Conservation (phyloP, 202 grass and related monocot genomes). For the Setaria italica region DNA sequence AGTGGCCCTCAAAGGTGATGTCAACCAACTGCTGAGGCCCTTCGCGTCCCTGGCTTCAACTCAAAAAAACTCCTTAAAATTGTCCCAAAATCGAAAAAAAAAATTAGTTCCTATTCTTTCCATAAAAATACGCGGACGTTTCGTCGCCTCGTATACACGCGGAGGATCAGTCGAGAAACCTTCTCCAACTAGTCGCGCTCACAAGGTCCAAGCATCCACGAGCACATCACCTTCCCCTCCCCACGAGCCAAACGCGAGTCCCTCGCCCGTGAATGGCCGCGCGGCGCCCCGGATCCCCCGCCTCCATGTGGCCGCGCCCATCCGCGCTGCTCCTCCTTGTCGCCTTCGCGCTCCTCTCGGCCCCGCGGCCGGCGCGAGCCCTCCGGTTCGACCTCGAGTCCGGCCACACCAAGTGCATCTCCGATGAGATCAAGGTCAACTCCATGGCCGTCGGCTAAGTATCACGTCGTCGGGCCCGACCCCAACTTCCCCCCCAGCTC, state of each 20-base stretch:
- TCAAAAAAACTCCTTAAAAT: too few relatives aligned
- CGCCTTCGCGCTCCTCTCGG: constrained; percentile 36
- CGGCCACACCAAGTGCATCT: constrained; percentile 97
- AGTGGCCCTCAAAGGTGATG: too few relatives aligned
- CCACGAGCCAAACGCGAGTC: constrained; percentile 29
- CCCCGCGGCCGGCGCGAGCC: constrained; percentile 21
- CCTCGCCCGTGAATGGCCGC: constrained; percentile 44
- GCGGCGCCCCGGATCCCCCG: constrained; percentile 33
- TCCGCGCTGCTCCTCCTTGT: constrained; percentile 43
- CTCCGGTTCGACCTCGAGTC: constrained; percentile 97
- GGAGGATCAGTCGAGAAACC: background rate
- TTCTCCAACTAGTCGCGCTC: constrained; percentile 15
- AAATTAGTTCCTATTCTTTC: too few relatives aligned
- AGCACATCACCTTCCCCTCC: constrained; percentile 29
- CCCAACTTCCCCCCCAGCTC: constrained; percentile 58
- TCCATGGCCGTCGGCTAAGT: constrained; percentile 91
- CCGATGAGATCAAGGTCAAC: constrained; percentile 90
- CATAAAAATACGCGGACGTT: too few relatives aligned
- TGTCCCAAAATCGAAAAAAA: too few relatives aligned
- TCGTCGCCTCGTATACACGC: too few relatives aligned
- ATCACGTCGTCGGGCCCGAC: constrained; percentile 69
- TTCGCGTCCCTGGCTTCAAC: too few relatives aligned
- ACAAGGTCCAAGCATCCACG: background rate
- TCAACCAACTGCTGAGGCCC: too few relatives aligned
- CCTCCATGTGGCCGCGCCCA: constrained; percentile 30